Conservation (phyloP, 257 asterid species). For the Lavandula angustifolia region DNA sequence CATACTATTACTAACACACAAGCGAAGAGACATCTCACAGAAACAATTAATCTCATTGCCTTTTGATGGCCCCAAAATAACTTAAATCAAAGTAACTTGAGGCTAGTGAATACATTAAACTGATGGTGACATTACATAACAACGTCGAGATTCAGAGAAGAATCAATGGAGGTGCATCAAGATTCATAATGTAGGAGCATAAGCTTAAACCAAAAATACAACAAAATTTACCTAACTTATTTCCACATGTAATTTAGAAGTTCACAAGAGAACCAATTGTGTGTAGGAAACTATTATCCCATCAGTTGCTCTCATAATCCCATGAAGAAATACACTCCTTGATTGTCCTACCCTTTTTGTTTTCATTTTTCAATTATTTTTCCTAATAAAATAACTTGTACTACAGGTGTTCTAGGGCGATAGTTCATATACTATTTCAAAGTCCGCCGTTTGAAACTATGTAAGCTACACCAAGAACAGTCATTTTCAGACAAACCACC, state of each 20-base stretch:
- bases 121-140: too few relatives aligned
- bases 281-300: neutral
- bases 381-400: neutral
- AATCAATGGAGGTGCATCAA: too few relatives aligned
- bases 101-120: neutral
- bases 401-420: slow-evolving; percentile 20
- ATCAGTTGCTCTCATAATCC: neutral
- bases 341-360: neutral
- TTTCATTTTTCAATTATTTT: neutral
- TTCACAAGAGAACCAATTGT: too few relatives aligned
- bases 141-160: too few relatives aligned
- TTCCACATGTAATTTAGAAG: too few relatives aligned
- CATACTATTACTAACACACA: neutral
- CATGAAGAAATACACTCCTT: neutral
- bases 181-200: too few relatives aligned
- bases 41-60: neutral
- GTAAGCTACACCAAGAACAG: slow-evolving; percentile 19
- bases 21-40: neutral
- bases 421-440: neutral
- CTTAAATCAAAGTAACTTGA: neutral
- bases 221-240: too few relatives aligned
- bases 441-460: slow-evolving; percentile 15
- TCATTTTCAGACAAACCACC: slow-evolving; percentile 15
- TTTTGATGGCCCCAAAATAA: neutral
- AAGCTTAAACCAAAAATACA: too few relatives aligned